Evolutionary conservation across 768 basidiomycete genomes (phyloP), one percentile per base, ranked within the genome.

Genomic region (Collybia mongolica): DNA sequence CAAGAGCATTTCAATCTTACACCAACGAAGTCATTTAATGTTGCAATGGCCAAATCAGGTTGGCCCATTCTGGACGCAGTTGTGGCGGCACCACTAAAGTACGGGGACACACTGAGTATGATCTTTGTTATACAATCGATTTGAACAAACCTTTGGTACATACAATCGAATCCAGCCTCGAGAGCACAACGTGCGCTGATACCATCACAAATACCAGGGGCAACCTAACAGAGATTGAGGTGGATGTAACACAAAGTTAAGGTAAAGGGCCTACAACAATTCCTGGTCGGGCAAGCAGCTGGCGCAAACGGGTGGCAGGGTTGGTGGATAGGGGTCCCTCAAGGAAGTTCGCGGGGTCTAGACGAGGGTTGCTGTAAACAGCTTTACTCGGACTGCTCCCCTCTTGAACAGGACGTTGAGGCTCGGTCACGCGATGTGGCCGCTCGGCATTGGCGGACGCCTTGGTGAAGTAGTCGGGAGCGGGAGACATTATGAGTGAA

Each of bases 11-110:
- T n/a, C 39, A 9, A 58, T 52, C 24, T 53, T 54, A 79, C 81
- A 63, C 77, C 79, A 19, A 84, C 85, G 52, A 90, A 90, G 59
- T 90, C 88, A 56, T 88, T 88, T 59, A 88, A 60, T 22, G 86
- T 88, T 2, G 88, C 86, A 55, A 90, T 87, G 20, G 86, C 88
- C 37, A 90, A 72, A 63, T 90, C 88, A n/a, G 88, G 87, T 60
- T 83, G 82, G 15, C 88, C 88, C 19, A 90, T 73, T 15, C 87
- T 80, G 1, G 88, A 89, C 37, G 88, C 88, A 9, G 88, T 90
- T 0, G 88, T 90, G 12, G 87, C 86, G 44, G 88, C 87, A 44
- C 88, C 88, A 57, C 85, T 83, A 41, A 43, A 52, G 24, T 38
- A 12, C 2, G 11, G 11, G 14, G 7, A 12, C 23, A 44, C 14